phyloP scores from a whole-genome alignment of 495 filamentous ascomycete genomes.

The Aspergillus homomorphus region DNA sequence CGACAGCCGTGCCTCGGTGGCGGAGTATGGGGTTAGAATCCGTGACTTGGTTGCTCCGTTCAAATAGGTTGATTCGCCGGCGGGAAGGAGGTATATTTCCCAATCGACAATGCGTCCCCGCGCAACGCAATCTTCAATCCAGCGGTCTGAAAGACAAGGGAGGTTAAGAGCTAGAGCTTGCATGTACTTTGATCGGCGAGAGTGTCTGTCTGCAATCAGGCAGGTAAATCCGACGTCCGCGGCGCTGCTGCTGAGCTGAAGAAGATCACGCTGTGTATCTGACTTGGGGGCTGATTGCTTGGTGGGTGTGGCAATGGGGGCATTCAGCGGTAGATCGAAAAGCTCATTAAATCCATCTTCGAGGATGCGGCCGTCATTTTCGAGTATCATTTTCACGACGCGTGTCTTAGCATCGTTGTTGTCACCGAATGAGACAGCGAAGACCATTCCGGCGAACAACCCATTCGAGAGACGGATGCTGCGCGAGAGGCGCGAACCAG shows the following conservation, averaged over 20 bases:
- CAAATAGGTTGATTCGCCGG: constrained; percentile 75
- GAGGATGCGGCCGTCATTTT: constrained; percentile 71
- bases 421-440: constrained; percentile 69
- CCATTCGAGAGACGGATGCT: constrained; percentile 31
- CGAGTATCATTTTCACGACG: constrained; percentile 45
- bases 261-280: constrained; percentile 20
- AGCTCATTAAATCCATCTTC: constrained; percentile 78
- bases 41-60: constrained; percentile 76
- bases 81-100: constrained; percentile 78
- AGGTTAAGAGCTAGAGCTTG: constrained; percentile 89
- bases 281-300: constrained; percentile 18
- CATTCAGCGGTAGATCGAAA: constrained; percentile 56
- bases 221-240: constrained; percentile 70
- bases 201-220: constrained; percentile 82
- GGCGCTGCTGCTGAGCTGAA: constrained; percentile 49
- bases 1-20: constrained; percentile 52
- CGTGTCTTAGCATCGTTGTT: constrained; percentile 52
- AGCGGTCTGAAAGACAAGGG: constrained; percentile 75
- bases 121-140: constrained; percentile 72
- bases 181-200: constrained; percentile 88
- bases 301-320: constrained; percentile 28
- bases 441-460: constrained; percentile 74
- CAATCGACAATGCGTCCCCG: constrained; percentile 63
- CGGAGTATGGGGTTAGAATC: constrained; percentile 56
- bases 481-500: constrained; percentile 41